Evolutionary conservation across 257 asterid species (phyloP), one percentile per base, ranked within the genome.

Genomic region (Rehmannia glutinosa): DNA sequence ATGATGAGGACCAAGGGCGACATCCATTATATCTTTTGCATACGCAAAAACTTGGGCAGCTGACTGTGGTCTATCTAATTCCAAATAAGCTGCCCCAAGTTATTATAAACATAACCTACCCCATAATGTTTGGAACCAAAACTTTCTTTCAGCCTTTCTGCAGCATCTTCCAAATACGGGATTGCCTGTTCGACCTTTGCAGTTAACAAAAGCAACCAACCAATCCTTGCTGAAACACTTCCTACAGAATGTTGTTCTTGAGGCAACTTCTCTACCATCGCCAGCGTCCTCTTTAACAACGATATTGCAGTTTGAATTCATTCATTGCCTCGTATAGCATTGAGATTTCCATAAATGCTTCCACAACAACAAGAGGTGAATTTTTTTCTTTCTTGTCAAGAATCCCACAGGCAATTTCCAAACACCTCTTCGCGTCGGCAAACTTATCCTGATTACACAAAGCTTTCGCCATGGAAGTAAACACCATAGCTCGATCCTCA

Each of bases 161-260:
- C 95, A 20, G 94, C 97, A 77, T 93, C 97, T 83, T 90, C 97
- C 77, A 93, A 76, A 75, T 71, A 88, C 4, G 92, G 92, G 70
- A 93, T 79, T 5, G 89, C 90, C 68, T 80, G 82, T 42, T 86
- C 90, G 58, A 90, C 96, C 64, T 84, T 86, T 35, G 93, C 97
- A 0, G 92, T 90, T 54, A 93, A 71, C 54, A 90, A 73, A 45
- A 90, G 83, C 77, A 93, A 61, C 97, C 97, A 93, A 25, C 99
- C 99, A 54, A 88, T 81, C 71, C 96, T 84, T 1, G 99, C 97
- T 4, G 96, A 83, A 45, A 90, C 95, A 73, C 86, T 88, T 66
- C 99, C 96, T 3, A 82, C 90, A 0, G 95, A 88, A 62, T 93
- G 97, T 62, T 93, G 99, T 68, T 93, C 96, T 70, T 90, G 89